These are phyloP conservation scores for Aegilops umbellulata DNA, from an alignment of 176 grass and related monocot species.

Conservation along the genomic window DNA sequence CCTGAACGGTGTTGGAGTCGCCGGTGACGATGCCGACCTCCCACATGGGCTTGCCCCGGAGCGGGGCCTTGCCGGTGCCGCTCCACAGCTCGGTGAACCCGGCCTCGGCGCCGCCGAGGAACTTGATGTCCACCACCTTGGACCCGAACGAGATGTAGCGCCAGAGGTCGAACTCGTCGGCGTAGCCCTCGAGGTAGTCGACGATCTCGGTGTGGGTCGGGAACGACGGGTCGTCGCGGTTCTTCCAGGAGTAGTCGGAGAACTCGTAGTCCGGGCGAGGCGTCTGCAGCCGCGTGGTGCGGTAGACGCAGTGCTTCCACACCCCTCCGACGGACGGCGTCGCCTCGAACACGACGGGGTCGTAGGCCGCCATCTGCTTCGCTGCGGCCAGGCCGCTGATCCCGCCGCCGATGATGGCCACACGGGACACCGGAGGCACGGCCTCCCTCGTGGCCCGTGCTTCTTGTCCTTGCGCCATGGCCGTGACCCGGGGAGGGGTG, in stretches of 20 bases:
- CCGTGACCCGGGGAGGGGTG: constrained; percentile 1
- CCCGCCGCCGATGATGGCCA: constrained; percentile 90
- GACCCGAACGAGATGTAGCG: constrained; percentile 56
- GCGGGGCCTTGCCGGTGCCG: constrained; percentile 32
- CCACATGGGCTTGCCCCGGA: constrained; percentile 70
- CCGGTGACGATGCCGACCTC: constrained; percentile 65
- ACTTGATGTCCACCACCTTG: constrained; percentile 84
- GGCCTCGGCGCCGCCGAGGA: constrained; percentile 44
- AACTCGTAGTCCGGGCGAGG: constrained; percentile 95
- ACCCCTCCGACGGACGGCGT: constrained; percentile 73
- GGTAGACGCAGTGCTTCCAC: constrained; percentile 89
- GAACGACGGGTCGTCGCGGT: constrained; percentile 82
- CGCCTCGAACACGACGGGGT: constrained; percentile 85
- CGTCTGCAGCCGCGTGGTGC: constrained; percentile 89
- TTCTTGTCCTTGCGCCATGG: constrained; percentile 8
- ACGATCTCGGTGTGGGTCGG: constrained; percentile 78
- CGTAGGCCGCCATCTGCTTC: constrained; percentile 66
- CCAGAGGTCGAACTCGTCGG: constrained; percentile 69
- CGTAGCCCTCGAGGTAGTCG: constrained; percentile 84
- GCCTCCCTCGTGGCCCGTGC: constrained; percentile 33
- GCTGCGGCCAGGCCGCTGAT: constrained; percentile 85
- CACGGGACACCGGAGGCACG: constrained; percentile 35
- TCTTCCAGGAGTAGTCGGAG: constrained; percentile 79
- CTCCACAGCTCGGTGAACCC: constrained; percentile 72
- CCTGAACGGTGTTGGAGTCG: constrained; percentile 45